These are phyloP conservation scores for Catharanthus roseus DNA, from an alignment of 257 asterid genomes.

Conservation along the genomic window DNA sequence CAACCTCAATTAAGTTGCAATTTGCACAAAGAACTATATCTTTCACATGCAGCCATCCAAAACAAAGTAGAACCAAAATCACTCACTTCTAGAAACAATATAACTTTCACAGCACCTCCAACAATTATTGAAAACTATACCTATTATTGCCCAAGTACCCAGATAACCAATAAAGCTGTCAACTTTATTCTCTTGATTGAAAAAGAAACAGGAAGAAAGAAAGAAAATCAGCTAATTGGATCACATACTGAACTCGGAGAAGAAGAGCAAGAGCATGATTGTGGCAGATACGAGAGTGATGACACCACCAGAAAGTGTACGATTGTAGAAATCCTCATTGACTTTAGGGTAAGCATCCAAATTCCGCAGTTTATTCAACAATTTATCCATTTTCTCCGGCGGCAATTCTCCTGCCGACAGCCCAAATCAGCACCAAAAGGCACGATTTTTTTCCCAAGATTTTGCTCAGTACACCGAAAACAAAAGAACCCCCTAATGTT, in stretches of 20 bases:
- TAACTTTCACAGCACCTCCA: too few species aligned
- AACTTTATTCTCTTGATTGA: not conserved
- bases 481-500: not conserved
- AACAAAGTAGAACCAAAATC: not conserved
- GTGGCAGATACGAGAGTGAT: constrained; percentile 70
- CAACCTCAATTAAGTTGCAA: not conserved
- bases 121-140: not conserved
- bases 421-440: not conserved
- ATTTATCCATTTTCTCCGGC: constrained; percentile 37
- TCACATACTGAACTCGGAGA: constrained; percentile 81
- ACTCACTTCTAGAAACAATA: not conserved
- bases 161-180: too few species aligned
- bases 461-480: not conserved
- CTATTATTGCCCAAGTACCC: not conserved
- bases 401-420: not conserved
- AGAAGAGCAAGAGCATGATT: constrained; percentile 63
- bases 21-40: not conserved
- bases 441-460: constrained; percentile 1
- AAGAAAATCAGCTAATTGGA: not conserved
- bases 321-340: constrained; percentile 95
- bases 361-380: constrained; percentile 63
- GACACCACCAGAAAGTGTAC: constrained; percentile 87
- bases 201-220: too few species aligned
- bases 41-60: not conserved
- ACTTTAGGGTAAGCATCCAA: constrained; percentile 95